Conservation (phyloP, 176 grass and related monocot genomes). For the Typha latifolia region DNA sequence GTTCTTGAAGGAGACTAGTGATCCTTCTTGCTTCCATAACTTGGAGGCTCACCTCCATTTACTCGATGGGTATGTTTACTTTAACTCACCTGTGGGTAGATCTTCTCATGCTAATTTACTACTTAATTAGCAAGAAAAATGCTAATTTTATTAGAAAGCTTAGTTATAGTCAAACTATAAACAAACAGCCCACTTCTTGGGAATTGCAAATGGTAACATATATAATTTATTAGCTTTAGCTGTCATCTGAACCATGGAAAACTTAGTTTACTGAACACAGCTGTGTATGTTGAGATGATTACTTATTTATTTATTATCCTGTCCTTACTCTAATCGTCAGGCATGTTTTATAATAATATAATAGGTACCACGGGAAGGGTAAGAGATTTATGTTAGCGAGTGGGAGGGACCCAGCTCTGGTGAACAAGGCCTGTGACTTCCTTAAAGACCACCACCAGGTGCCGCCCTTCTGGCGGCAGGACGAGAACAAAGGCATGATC, state of each 20-base stretch:
- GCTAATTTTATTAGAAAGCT: no score
- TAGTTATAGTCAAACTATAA: no score
- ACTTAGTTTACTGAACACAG: no score
- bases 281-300: no score
- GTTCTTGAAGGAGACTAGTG: conserved; percentile 64
- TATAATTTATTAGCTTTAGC: no score
- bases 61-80: conserved; percentile 55
- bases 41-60: conserved; percentile 79
- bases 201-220: no score
- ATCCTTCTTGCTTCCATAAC: conserved; percentile 57
- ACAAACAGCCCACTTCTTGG: no score
- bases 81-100: not conserved
- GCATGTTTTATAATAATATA: not conserved
- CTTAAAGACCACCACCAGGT: conserved; percentile 65
- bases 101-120: not conserved
- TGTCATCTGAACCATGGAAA: no score
- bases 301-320: no score
- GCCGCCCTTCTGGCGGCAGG: conserved; percentile 64
- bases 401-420: conserved; percentile 65
- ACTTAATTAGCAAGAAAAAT: no score
- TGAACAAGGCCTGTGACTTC: conserved; percentile 80
- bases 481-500: conserved; percentile 85
- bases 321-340: no score
- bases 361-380: conserved; percentile 64
- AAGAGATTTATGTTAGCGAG: conserved; percentile 49